phyloP scores from a whole-genome alignment of 1,284 basidiomycete species.

The Gymnopus androsaceus region DNA sequence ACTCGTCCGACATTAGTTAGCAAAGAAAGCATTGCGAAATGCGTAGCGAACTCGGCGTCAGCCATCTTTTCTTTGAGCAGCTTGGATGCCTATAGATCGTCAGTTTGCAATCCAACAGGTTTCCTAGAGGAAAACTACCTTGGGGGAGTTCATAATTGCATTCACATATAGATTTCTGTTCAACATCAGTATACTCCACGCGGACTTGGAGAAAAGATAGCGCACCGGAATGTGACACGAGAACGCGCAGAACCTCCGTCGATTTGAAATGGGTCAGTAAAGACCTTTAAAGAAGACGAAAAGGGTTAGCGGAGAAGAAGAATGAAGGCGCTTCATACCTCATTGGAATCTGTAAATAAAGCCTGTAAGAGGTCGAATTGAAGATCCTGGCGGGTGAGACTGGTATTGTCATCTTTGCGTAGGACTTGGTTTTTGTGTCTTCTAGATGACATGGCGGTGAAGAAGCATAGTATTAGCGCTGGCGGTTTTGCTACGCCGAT shows the following conservation, averaged over 20 bases:
- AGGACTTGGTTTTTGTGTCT: conserved; percentile 32
- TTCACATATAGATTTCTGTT: conserved; percentile 81
- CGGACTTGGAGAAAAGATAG: background rate
- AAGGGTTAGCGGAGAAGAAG: too few relatives aligned
- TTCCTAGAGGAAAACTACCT: too few relatives aligned
- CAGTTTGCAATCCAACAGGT: too few relatives aligned
- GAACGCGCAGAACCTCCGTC: conserved; percentile 29
- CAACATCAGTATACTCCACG: conserved; percentile 32
- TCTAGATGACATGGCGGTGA: conserved; percentile 9
- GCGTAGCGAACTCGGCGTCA: conserved; percentile 66
- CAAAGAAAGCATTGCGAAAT: conserved; percentile 77
- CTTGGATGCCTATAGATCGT: too few relatives aligned
- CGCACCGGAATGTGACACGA: conserved; percentile 14
- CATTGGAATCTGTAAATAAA: conserved; percentile 60
- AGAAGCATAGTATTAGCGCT: background rate
- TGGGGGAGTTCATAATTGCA: conserved; percentile 66
- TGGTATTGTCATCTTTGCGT: conserved; percentile 63
- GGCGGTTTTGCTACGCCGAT: conserved; percentile 6
- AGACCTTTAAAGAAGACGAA: too few relatives aligned
- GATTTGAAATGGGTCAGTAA: conserved; percentile 57
- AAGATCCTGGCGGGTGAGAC: conserved; percentile 65
- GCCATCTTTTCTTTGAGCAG: conserved; percentile 68
- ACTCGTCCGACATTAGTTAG: conserved; percentile 81
- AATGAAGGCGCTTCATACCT: too few relatives aligned
- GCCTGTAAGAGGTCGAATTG: conserved; percentile 74